These are phyloP conservation scores for Mucor racemosus DNA, from an alignment of 371 early-diverging fungal species.

Conservation along the genomic window DNA sequence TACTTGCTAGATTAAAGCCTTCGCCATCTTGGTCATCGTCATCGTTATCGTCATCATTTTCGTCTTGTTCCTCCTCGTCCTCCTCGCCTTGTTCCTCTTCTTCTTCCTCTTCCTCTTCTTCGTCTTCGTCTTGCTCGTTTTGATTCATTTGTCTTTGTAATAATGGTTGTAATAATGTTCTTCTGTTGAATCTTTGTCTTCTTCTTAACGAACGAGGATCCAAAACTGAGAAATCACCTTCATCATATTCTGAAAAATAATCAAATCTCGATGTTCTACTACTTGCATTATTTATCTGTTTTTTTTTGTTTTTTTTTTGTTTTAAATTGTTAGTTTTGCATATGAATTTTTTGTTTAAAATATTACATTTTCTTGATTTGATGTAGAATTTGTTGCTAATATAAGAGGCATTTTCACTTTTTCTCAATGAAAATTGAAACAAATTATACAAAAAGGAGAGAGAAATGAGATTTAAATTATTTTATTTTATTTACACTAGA, in stretches of 20 bases:
- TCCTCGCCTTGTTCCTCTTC: conserved; percentile 12
- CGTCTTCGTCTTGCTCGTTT: not conserved
- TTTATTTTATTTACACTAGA: conserved; percentile 4
- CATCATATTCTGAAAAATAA: not conserved
- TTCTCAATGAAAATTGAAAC: not conserved
- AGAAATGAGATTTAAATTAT: conserved; percentile 1
- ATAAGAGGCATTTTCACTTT: not conserved
- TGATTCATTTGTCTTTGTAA: not conserved
- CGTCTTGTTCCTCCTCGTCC: conserved; percentile 13
- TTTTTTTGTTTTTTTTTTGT: not conserved
- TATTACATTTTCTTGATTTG: not conserved
- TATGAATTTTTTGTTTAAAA: not conserved
- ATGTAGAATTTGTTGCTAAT: not conserved
- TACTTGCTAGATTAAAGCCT: not conserved
- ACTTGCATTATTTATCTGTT: conserved; percentile 1
- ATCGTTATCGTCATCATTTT: not conserved
- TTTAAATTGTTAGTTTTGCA: not conserved
- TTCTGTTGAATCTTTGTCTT: not conserved
- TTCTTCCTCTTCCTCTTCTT: conserved; percentile 26
- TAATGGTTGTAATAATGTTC: not conserved
- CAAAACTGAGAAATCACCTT: not conserved
- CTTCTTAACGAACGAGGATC: not conserved
- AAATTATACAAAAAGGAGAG: not conserved
- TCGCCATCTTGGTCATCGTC: not conserved
- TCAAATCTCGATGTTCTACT: not conserved